Evolutionary conservation across 768 basidiomycete species (phyloP).

Genomic region (Termitomyces sp.): DNA sequence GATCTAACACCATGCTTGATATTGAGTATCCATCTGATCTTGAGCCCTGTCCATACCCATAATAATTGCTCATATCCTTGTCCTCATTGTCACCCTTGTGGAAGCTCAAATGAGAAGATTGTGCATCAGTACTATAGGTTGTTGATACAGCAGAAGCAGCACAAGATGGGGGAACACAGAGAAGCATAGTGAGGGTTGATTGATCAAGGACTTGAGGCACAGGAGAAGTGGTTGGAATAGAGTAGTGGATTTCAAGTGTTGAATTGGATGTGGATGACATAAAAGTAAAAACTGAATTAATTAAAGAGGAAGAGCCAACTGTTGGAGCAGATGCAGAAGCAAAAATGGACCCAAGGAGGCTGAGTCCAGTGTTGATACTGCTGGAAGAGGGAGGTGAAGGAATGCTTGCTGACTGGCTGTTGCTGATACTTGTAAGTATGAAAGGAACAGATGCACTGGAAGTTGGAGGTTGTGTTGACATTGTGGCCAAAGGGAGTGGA

Average conservation of each 20-base stretch:
- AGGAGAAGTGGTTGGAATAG: conserved; percentile 45
- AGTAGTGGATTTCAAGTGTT: conserved; percentile 38
- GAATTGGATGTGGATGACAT: conserved; percentile 10
- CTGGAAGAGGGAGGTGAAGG: conserved; percentile 14
- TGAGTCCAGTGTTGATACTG: conserved; percentile 42
- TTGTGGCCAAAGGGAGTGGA: conserved; percentile 12
- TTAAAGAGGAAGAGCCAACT: neutral
- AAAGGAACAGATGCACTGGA: conserved; percentile 28
- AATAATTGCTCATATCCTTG: conserved; percentile 23
- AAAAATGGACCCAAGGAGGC: conserved; percentile 66
- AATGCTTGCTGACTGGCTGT: conserved; percentile 5
- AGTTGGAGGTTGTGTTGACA: neutral
- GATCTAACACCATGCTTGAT: conserved; percentile 36
- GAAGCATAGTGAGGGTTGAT: conserved; percentile 60
- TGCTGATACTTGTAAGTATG: conserved; percentile 38
- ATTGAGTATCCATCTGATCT: conserved; percentile 36
- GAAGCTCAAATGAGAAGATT: conserved; percentile 35
- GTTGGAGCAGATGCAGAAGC: conserved; percentile 47
- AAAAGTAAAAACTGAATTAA: conserved; percentile 13
- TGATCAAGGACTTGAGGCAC: conserved; percentile 66
- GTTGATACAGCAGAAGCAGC: conserved; percentile 35
- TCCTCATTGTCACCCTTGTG: conserved; percentile 59
- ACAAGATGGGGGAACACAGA: conserved; percentile 48
- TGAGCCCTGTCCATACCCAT: conserved; percentile 18
- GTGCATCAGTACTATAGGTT: conserved; percentile 23